A percentile compares a stretch with the other conserved stretches of the same genome.
phyloP scores from a whole-genome alignment of 1,139 yeast genomes.

The Saccharomyces hybrid region DNA sequence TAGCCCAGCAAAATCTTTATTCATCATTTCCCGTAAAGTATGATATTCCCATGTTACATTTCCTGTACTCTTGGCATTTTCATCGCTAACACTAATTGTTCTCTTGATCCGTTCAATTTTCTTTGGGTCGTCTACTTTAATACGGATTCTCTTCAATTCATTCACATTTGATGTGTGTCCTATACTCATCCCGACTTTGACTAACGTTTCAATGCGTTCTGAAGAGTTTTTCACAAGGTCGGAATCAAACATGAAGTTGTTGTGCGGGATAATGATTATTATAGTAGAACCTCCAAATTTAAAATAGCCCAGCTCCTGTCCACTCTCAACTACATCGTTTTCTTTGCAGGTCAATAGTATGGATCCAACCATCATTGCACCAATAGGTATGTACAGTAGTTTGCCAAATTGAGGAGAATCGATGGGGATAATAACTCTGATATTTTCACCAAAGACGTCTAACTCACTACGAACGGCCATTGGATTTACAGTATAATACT shows the following conservation, averaged over 20 bases:
- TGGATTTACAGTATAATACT: constrained; percentile 93
- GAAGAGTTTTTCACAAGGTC: constrained; percentile 66
- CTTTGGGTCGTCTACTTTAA: constrained; percentile 43
- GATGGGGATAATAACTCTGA: constrained; percentile 69
- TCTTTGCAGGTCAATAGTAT: constrained; percentile 62
- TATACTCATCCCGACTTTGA: constrained; percentile 84
- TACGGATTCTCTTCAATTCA: constrained; percentile 46
- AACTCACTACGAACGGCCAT: constrained; percentile 87
- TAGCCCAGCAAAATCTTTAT: not conserved
- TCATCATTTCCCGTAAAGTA: constrained; percentile 10
- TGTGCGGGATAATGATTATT: constrained; percentile 46
- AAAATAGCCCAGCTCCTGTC: constrained; percentile 88
- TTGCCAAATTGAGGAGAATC: constrained; percentile 68
- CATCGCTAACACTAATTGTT: constrained; percentile 43
- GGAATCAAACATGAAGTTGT: constrained; percentile 51
- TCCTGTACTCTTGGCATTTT: constrained; percentile 15
- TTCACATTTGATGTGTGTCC: constrained; percentile 57
- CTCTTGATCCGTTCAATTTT: constrained; percentile 51
- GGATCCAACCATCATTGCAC: constrained; percentile 99
- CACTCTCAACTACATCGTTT: constrained; percentile 52
- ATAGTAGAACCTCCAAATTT: constrained; percentile 94
- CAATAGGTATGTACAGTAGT: constrained; percentile 74
- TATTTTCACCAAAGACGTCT: constrained; percentile 92
- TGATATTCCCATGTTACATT: constrained; percentile 34
- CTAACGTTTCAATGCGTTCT: constrained; percentile 69